Conservation (phyloP, 192 early-diverging fungal species). For the Jimgerdemannia flammicorona region DNA sequence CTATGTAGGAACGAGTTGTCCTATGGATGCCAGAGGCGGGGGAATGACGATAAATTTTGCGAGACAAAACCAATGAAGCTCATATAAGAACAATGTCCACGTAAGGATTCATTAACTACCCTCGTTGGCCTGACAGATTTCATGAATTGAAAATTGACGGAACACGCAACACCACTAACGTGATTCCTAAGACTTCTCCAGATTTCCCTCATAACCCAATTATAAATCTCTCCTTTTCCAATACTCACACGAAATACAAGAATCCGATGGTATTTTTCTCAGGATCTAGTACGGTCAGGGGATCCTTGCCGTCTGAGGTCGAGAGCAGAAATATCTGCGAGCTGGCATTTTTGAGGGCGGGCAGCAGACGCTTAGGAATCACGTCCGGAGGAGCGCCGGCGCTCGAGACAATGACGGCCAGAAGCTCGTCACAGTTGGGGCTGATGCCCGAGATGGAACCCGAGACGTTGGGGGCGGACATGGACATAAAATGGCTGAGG, state of each 20-base stretch:
- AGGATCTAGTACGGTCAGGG: slow-evolving; percentile 36
- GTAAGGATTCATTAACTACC: not conserved
- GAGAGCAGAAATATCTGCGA: not conserved
- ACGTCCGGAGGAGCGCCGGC: not conserved
- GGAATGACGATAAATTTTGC: not conserved
- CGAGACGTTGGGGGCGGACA: not conserved
- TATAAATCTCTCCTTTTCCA: not conserved
- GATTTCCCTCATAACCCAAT: too few relatives aligned
- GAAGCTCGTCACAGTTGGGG: not conserved
- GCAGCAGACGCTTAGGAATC: not conserved
- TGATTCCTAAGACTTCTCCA: too few relatives aligned
- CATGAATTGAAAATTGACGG: too few relatives aligned
- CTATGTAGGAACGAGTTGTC: slow-evolving; percentile 36
- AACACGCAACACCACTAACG: too few relatives aligned
- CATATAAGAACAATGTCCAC: not conserved
- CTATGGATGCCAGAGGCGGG: slow-evolving; percentile 1
- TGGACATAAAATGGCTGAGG: not conserved
- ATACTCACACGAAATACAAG: slow-evolving; percentile 46
- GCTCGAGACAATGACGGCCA: not conserved
- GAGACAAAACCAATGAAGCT: too few relatives aligned
- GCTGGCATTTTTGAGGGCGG: not conserved
- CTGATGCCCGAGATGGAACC: not conserved
- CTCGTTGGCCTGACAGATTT: not conserved
- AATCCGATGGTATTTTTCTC: slow-evolving; percentile 37
- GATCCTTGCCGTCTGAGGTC: slow-evolving; percentile 21